Evolutionary conservation across 495 filamentous ascomycete genomes (phyloP), one percentile per base, ranked within the genome.

Genomic region (Aspergillus incahuasiensis): DNA sequence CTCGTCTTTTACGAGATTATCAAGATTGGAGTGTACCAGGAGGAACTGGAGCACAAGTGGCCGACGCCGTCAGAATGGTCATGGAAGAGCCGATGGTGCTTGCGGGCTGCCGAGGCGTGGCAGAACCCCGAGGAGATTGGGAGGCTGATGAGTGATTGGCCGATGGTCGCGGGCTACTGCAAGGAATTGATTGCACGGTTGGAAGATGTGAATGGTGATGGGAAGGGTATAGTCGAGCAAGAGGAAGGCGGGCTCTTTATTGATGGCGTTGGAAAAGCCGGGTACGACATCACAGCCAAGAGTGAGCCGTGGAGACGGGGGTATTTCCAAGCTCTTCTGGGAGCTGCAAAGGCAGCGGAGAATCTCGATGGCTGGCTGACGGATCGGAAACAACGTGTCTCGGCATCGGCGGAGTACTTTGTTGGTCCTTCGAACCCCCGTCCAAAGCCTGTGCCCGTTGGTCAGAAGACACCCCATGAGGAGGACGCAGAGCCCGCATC

Each of bases 401-500:
- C 82, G 16, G 90, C 89, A 41, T 86, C 89, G 2, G 74, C 76
- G 15, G 82, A 89, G 21, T 78, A 84, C 44, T 80, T 95, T 22
- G 76, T 88, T 54, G 90, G 90, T 0, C 89, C 90, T 1, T 90
- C 88, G 9, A 95, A 96, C 66, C 89, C 88, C 7, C 77, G 82
- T 44, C 90, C 91, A 8, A 83, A 82, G 62, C 89, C 89, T 3
- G 72, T 89, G 48, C 85, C 85, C 7, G 72, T 78, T 4, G 80
- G 82, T 7, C 74, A 77, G 53, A 70, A 70, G 55, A 76, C 83
- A 0, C 86, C 87, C 1, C 77, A 67, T 32, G 89, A 95, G 68
- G 82, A 90, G 61, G 72, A 95, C 60, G 89, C 86, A 64, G 78
- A 82, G 58, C 70, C 74, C 1, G 80, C 83, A 1, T 88, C 79